These are phyloP conservation scores for Fusarium tricinctum DNA, from an alignment of 2,329 filamentous ascomycete species.

Conservation along the genomic window DNA sequence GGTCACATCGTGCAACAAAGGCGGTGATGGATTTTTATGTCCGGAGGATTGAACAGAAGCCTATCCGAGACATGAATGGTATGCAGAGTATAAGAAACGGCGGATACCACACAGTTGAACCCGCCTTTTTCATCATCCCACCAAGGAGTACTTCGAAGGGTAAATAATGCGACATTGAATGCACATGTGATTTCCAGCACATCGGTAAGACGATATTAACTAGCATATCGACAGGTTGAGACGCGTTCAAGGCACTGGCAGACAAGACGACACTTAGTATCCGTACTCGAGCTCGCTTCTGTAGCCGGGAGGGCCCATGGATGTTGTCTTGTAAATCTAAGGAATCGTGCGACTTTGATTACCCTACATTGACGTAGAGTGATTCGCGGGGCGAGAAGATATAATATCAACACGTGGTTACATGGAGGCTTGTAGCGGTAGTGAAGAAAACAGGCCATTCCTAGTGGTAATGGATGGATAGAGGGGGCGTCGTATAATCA, in stretches of 20 bases:
- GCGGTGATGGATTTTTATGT: slow-evolving; percentile 39
- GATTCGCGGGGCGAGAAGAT: slow-evolving; percentile 34
- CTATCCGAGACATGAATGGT: slow-evolving; percentile 19
- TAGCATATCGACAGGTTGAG: background rate
- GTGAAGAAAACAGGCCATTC: slow-evolving; percentile 37
- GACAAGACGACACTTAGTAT: slow-evolving; percentile 12
- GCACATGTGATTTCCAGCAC: slow-evolving; percentile 21
- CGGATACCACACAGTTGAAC: slow-evolving; percentile 10
- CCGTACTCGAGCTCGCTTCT: slow-evolving; percentile 36
- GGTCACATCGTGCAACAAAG: slow-evolving; percentile 44
- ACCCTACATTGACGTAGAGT: background rate
- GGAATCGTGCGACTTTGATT: slow-evolving; percentile 40
- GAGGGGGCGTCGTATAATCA: slow-evolving; percentile 18
- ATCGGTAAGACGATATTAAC: slow-evolving; percentile 15
- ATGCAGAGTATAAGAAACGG: slow-evolving; percentile 9
- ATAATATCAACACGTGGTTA: slow-evolving; percentile 47
- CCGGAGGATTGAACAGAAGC: background rate
- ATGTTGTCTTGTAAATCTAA: slow-evolving; percentile 21
- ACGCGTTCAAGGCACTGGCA: background rate
- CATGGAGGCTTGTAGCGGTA: slow-evolving; percentile 26
- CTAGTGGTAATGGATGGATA: slow-evolving; percentile 1
- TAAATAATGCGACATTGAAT: slow-evolving; percentile 5
- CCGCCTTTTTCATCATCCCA: slow-evolving; percentile 8
- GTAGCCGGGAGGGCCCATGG: slow-evolving; percentile 8
- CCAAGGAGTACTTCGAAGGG: background rate